phyloP scores from a whole-genome alignment of 768 basidiomycete species.

The Termitomyces sp. region DNA sequence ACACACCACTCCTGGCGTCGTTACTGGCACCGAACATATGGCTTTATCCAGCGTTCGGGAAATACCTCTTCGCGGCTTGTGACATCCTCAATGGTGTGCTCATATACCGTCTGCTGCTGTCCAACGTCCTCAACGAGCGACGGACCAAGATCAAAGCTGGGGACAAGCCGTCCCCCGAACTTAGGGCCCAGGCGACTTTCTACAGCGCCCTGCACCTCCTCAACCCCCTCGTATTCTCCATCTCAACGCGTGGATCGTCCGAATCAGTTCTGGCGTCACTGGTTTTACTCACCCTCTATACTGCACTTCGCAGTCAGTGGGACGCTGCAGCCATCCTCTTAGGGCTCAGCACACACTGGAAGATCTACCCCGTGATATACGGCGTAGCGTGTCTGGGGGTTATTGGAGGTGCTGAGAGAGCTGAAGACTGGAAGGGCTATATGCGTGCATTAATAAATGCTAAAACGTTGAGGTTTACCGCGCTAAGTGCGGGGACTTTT shows the following conservation, averaged over 20 bases:
- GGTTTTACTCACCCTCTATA: slow-evolving; percentile 66
- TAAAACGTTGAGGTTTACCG: slow-evolving; percentile 56
- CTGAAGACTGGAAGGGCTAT: slow-evolving; percentile 20
- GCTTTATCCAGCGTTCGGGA: slow-evolving; percentile 85
- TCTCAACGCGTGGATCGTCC: slow-evolving; percentile 95
- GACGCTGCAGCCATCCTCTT: slow-evolving; percentile 63
- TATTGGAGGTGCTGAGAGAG: slow-evolving; percentile 24
- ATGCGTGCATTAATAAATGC: slow-evolving; percentile 39
- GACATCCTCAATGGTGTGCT: slow-evolving; percentile 78
- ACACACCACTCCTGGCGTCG: slow-evolving; percentile 88
- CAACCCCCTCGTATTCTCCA: slow-evolving; percentile 92
- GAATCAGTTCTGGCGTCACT: slow-evolving; percentile 82
- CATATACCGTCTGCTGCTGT: slow-evolving; percentile 57
- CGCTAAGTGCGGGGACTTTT: slow-evolving; percentile 70
- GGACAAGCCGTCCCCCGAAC: neutral
- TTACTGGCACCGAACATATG: slow-evolving; percentile 76
- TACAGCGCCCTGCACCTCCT: slow-evolving; percentile 74
- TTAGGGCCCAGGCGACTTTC: slow-evolving; percentile 35
- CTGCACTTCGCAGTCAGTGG: slow-evolving; percentile 54
- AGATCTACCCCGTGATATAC: slow-evolving; percentile 94
- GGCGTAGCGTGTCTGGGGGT: slow-evolving; percentile 69
- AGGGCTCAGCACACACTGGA: slow-evolving; percentile 90
- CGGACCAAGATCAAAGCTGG: neutral
- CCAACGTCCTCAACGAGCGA: slow-evolving; percentile 32
- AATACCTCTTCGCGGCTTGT: slow-evolving; percentile 79